Evolutionary conservation across 2,329 filamentous ascomycete genomes (phyloP).

Genomic region (Trichoderma asperellum): DNA sequence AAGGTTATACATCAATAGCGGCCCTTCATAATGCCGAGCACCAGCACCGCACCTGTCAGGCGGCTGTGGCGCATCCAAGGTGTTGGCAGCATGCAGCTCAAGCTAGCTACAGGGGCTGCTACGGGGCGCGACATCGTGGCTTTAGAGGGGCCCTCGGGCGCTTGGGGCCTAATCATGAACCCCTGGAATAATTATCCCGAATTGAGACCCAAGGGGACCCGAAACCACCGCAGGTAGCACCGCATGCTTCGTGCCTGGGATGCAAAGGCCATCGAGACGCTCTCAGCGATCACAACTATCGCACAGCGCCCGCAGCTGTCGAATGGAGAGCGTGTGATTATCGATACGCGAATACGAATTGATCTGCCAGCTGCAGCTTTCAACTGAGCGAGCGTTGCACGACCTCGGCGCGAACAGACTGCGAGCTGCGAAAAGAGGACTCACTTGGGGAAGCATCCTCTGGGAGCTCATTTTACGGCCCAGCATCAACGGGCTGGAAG

Average conservation of each 20-base stretch:
- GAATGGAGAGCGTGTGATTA: background rate
- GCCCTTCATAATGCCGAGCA: slow-evolving; percentile 12
- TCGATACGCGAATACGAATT: slow-evolving; percentile 11
- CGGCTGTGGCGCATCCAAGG: slow-evolving; percentile 22
- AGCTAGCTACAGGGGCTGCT: slow-evolving; percentile 13
- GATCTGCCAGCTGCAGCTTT: background rate
- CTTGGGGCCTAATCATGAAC: background rate
- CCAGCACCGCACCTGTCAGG: slow-evolving; percentile 21
- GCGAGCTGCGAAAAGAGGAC: background rate
- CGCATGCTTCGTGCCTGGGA: background rate
- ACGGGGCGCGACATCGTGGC: slow-evolving; percentile 15
- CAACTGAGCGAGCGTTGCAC: slow-evolving; percentile 8
- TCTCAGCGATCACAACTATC: background rate
- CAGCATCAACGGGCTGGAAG: background rate
- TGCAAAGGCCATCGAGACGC: background rate
- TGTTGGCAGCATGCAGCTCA: background rate
- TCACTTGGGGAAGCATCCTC: background rate
- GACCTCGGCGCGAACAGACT: background rate
- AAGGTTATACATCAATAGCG: background rate
- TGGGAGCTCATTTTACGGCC: background rate
- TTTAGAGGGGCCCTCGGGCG: slow-evolving; percentile 3
- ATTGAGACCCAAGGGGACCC: slow-evolving; percentile 22
- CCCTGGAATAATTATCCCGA: background rate
- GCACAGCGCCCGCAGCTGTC: background rate
- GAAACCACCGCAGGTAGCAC: background rate